Conservation (phyloP, 2,329 filamentous ascomycete species). For the Fusarium incarnatum region DNA sequence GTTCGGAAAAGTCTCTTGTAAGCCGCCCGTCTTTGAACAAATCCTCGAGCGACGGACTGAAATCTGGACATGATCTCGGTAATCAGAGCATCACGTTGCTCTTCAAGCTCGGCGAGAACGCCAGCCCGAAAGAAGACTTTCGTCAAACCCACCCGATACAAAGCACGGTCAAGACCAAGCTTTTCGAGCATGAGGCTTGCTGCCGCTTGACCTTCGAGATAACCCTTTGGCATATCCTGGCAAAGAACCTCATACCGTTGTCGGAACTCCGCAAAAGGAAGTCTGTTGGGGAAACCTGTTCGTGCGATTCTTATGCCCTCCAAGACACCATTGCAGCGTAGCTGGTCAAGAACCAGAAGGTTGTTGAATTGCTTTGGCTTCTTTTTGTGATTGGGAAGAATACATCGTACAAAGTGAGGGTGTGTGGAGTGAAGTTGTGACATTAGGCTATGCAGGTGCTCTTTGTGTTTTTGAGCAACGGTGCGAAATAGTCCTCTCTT, state of each 20-base stretch:
- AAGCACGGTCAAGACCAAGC: constrained; percentile 82
- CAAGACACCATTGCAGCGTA: constrained; percentile 99
- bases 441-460: constrained; percentile 98
- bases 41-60: constrained; percentile 91
- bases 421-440: constrained; percentile 93
- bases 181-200: constrained; percentile 90
- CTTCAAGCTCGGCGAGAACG: constrained; percentile 95
- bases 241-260: constrained; percentile 97
- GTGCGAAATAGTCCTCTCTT: constrained; percentile 98
- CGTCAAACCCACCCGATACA: constrained; percentile 93
- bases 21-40: constrained; percentile 85
- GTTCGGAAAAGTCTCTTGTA: constrained; percentile 95
- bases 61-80: constrained; percentile 94
- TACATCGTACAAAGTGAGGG: constrained; percentile 97
- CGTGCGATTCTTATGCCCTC: constrained; percentile 97
- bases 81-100: constrained; percentile 92
- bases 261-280: constrained; percentile 93
- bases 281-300: constrained; percentile 94
- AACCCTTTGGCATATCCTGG: constrained; percentile 86
- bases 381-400: constrained; percentile 98
- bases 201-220: constrained; percentile 88
- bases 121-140: constrained; percentile 99
- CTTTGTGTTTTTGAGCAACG: constrained; percentile 96
- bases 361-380: constrained; percentile 92
- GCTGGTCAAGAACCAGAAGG: constrained; percentile 92